A percentile compares a stretch with the other conserved stretches of the same genome.
These are phyloP conservation scores for Phytophthora lateralis DNA, from an alignment of 352 stramenopile genomes.

Conservation along the genomic window DNA sequence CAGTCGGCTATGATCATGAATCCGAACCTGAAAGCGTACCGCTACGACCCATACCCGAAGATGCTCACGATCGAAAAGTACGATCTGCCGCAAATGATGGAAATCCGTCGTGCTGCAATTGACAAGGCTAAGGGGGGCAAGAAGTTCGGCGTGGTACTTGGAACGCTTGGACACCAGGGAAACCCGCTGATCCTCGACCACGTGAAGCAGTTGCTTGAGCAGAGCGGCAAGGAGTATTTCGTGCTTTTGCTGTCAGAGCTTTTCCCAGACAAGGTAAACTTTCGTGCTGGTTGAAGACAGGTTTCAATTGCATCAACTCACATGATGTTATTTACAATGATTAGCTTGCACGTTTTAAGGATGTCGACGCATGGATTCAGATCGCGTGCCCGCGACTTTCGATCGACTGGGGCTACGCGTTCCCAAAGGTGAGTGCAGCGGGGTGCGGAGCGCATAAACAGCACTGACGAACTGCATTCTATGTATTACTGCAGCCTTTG, in stretches of 20 bases:
- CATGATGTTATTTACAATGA: background rate
- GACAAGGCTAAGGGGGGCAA: slow-evolving; percentile 78
- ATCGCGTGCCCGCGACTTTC: slow-evolving; percentile 98
- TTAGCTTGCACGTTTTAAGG: slow-evolving; percentile 86
- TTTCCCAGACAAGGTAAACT: slow-evolving; percentile 89
- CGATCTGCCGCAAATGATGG: slow-evolving; percentile 96
- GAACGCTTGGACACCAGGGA: slow-evolving; percentile 98
- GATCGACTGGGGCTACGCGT: slow-evolving; percentile 99
- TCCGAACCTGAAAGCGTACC: slow-evolving; percentile 93
- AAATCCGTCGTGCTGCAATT: slow-evolving; percentile 85
- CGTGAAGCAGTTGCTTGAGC: slow-evolving; percentile 88
- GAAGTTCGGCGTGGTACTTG: slow-evolving; percentile 97
- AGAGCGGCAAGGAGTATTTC: slow-evolving; percentile 92
- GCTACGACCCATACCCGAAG: slow-evolving; percentile 99
- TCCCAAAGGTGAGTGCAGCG: slow-evolving; percentile 73
- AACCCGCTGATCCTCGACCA: slow-evolving; percentile 97
- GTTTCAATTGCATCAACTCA: slow-evolving; percentile 4
- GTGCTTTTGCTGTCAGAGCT: slow-evolving; percentile 98
- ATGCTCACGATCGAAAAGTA: slow-evolving; percentile 97
- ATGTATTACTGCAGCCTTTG: slow-evolving; percentile 70
- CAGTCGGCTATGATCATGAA: slow-evolving; percentile 99
- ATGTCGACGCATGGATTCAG: slow-evolving; percentile 98
- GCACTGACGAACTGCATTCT: background rate
- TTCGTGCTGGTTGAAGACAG: background rate
- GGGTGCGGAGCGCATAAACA: background rate